Evolutionary conservation across 2,329 filamentous ascomycete genomes (phyloP).

Genomic region (Sporothrix sp.): DNA sequence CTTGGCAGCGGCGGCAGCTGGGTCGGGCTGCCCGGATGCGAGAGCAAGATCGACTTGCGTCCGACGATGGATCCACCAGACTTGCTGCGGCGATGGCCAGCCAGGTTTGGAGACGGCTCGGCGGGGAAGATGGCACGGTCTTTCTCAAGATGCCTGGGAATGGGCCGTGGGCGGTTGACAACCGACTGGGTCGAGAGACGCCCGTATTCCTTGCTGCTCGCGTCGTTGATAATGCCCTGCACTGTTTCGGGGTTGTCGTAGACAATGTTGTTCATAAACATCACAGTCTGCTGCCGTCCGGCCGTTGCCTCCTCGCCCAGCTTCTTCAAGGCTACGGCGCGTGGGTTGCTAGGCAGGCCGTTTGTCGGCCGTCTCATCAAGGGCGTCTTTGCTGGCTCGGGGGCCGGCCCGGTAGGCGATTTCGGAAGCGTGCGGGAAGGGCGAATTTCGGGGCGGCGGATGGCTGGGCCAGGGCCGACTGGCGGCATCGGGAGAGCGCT

Average conservation of each 20-base stretch:
- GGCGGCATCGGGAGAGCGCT: not conserved
- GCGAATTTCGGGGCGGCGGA: conserved; percentile 20
- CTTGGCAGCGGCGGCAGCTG: conserved; percentile 45
- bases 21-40: conserved; percentile 36
- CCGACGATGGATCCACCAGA: conserved; percentile 38
- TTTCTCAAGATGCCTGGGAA: conserved; percentile 38
- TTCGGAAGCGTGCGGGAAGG: conserved; percentile 24
- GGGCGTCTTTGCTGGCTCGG: conserved; percentile 29
- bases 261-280: conserved; percentile 47
- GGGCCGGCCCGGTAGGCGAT: conserved; percentile 24
- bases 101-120: conserved; percentile 29
- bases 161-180: conserved; percentile 46
- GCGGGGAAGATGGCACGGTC: conserved; percentile 40
- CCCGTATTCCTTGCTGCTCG: conserved; percentile 22
- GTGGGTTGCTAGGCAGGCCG: conserved; percentile 41
- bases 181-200: conserved; percentile 29
- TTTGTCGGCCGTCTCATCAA: conserved; percentile 36
- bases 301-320: conserved; percentile 21
- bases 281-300: conserved; percentile 37
- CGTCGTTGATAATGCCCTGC: conserved; percentile 38
- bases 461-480: not conserved
- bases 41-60: conserved; percentile 37
- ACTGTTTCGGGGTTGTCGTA: conserved; percentile 44
- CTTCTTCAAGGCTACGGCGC: conserved; percentile 27
- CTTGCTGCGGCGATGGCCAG: conserved; percentile 37